Base-by-base conservation (phyloP, 2,329 filamentous ascomycete species). In the Penicillium corylophilum region DNA sequence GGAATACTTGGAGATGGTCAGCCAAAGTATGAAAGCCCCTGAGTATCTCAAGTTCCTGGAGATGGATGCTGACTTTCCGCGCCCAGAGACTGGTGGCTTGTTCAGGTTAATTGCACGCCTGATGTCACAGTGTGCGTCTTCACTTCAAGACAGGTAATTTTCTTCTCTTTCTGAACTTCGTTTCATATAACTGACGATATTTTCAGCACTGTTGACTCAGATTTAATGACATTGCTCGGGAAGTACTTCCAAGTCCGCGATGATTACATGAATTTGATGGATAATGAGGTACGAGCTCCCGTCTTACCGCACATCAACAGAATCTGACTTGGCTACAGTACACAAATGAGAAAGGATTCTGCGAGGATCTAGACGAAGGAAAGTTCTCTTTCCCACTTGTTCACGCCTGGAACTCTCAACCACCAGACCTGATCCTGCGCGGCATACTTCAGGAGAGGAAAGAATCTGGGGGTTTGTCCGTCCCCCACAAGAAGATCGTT, bases 281-380 rank as follows among this genome's bases (percentile, higher is more conserved):
- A 55, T 7, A 43, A 54, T 1, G 57, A 60, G 50, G 62, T 65
- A 50, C 33, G 43, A 26, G 20, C 10, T 28, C 18, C 38, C 9
- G 10, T 18, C 12, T 13, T 15, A 24, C 24, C 2, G 26, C 5
- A 13, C 6, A 18, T 4, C 6, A 24, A 12, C 5, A 22, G 5
- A 33, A 15, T 9, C 51, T 42, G 39, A 43, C n/a, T 2, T 38
- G 3, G 15, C 2, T 24, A 13, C 18, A 67, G 64, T 76, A 76
- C 46, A 62, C 69, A 2, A 53, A 56, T 1, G 58, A 69, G 29
- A 76, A 76, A 51, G 74, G 74, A 0, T 73, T 74, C 48, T 71
- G 67, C 48, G 74, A 75, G 33, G 74, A 77, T 49, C 59, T 77
- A 0, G 69, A 71, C 22, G 74, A 77, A 55, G 73, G 74, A 0